Evolutionary conservation across 257 asterid species (phyloP), one percentile per base, ranked within the genome.

Genomic region (Ilex asprella): DNA sequence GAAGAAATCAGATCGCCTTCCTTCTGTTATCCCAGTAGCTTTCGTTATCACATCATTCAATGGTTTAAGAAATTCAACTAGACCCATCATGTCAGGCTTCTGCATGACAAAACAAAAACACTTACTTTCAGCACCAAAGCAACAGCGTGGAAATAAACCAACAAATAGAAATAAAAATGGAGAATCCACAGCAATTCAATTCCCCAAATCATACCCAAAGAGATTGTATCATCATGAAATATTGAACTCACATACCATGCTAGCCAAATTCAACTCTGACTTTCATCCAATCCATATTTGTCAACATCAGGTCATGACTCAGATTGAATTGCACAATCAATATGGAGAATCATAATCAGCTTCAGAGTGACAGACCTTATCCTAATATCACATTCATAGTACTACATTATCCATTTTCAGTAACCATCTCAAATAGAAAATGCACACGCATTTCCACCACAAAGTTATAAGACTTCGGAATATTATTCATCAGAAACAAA

Each of bases 41-140:
- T 82, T 81, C 56, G 66, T 27, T 31, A 93, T 85, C 68, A 74
- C 88, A 51, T 84, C 85, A 71, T 87, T 89, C 82, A 93, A 76
- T 31, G 99, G 97, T 67, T 84, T 86, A 68, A 93, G 86, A 79
- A 93, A 85, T 70, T 85, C 97, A 63, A 71, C 79, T 61, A 93
- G 58, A 68, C 94, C 88, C 14, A 75, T 67, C 82, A 74, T 71
- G 73, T 87, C 97, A 56, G 94, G 99, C 83, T 85, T 93, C 99
- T 93, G 86, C 81, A 78, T 4, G 71, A 59, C 32, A 57, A 44
- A 72, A 21, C 27, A 21, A 21, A 29, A 67, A 2, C 44, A 55
- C 12, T 61, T 49, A n/a, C 47, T 31, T n/a, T 46, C 10, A 43
- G 41, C 46, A 5, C 21, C 30, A 47, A 7, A 53, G 30, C 30